Base-by-base conservation (phyloP, 2,329 filamentous ascomycete genomes). In the Oidium heveae region DNA sequence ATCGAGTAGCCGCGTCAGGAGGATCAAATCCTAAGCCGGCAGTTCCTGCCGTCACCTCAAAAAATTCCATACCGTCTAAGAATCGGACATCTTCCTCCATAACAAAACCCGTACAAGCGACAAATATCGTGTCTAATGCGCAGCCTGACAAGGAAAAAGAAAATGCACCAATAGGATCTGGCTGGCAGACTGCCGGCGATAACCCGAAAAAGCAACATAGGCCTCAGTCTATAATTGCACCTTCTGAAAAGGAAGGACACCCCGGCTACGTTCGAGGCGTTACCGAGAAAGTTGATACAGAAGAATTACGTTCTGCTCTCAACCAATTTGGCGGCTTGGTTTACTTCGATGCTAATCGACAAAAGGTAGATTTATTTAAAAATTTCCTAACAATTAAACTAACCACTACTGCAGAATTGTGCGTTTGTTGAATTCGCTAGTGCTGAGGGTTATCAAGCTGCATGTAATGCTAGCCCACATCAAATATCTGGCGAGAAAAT, bases 211-310 rank as follows among this genome's bases (percentile, higher is more conserved):
- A 86, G 65, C 85, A 91, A 66, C 82, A 80, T 63, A 79, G 86
- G 59, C 77, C 76, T 53, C 82, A 84, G 67, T 77, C 80, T 55
- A 73, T 78, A 61, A 72, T 78, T 55, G 72, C 73, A 28, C 68
- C 70, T n/a, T 66, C 70, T 50, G 84, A 88, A 63, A 83, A 86
- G 63, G 82, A 89, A 58, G 78, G 78, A 58, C 81, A 81, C 54
- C 77, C 87, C 61, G 91, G 84, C 20, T 96, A 95, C 68, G 86
- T 98, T 68, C 94, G 94, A 74, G 94, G 89, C 63, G 89, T 96
- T 52, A 89, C 81, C 52, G 87, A 94, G 36, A 88, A 87, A 70
- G 81, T 98, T 54, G 77, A 85, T 65, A 75, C 80, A 15, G 76
- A 79, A 43, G 77, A 86, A 50, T 73, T 98, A 57, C 82, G 75